Evolutionary conservation across 116 monocot species (phyloP), one percentile per base, ranked within the genome.

Genomic region (Papilionanthe hybrid): DNA sequence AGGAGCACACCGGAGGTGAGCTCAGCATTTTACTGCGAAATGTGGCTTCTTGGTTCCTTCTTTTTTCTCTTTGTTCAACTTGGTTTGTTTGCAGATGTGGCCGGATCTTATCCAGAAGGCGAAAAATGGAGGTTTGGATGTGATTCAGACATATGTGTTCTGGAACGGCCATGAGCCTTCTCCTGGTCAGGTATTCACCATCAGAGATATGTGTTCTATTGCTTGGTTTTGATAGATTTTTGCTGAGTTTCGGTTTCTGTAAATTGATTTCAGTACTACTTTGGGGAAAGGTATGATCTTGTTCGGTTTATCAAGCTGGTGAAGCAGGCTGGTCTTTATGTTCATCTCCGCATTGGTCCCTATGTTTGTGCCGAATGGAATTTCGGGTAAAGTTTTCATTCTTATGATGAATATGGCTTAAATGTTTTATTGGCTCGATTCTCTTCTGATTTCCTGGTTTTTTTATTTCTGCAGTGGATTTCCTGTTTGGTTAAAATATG

Each of bases 311-410:
- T 95, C 75, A 95, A 91, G 79, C 72, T 93, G 58, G 93, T 93
- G 81, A 87, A 91, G 85, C 82, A 92, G 77, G 91, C 95, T 18
- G 91, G 93, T 19, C 88, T 95, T 42, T 95, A 90, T 29, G 87
- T 91, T 87, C 76, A 93, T 87, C 91, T 95, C 79, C 87, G 93
- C 23, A 86, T 95, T 72, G 95, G 93, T 8, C 95, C 93, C 49
- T 95, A 93, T 80, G 86, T 95, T 77, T 95, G 91, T 75, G 93
- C 95, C 55, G 95, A 99, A 76, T 99, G 98, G 98, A 99, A 99
- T 80, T 91, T 94, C 80, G 95, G 95, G 98, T 99, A 90, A 75
- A 42, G 10, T n/a, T 25, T 58, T 18, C 55, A 4, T 65, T 49
- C 20, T 45, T 41, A n/a, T 42, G 19, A 7, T 27, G 32, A 28